phyloP scores from a whole-genome alignment of 1,284 basidiomycete genomes.

The Naganishia sp. region DNA sequence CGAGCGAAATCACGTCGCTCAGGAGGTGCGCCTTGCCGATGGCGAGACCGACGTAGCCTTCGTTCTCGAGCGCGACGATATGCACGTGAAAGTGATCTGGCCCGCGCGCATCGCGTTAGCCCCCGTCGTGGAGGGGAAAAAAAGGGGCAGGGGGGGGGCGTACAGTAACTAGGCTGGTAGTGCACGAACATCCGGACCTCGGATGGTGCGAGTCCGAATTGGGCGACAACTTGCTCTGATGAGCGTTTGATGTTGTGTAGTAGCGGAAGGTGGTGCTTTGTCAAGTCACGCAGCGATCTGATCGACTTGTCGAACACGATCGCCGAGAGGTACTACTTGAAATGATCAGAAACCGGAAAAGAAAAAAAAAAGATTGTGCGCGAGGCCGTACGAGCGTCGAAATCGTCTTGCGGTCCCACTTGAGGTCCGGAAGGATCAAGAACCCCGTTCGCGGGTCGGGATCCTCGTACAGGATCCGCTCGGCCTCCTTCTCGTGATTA shows the following conservation, averaged over 20 bases:
- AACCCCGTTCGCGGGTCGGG: conserved; percentile 64
- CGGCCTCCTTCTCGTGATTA: conserved; percentile 73
- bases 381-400: conserved; percentile 48
- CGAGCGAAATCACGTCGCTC: conserved; percentile 83
- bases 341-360: too few species aligned
- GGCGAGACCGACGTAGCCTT: conserved; percentile 67
- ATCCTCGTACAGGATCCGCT: conserved; percentile 71
- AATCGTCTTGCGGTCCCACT: conserved; percentile 79
- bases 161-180: conserved; percentile 96
- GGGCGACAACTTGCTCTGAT: conserved; percentile 69
- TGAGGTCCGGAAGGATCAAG: conserved; percentile 85
- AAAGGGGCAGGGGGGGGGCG: conserved; percentile 42
- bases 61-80: conserved; percentile 75
- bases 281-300: conserved; percentile 70
- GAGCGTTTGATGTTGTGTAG: conserved; percentile 64
- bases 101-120: not conserved
- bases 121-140: too few species aligned
- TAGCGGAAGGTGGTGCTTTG: conserved; percentile 65
- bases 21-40: conserved; percentile 91
- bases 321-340: conserved; percentile 69
- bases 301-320: conserved; percentile 64
- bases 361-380: too few species aligned
- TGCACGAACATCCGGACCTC: conserved; percentile 82
- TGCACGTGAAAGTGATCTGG: conserved; percentile 94
- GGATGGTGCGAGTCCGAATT: conserved; percentile 67